Percentiles rank a stretch among this genome's conserved stretches.
phyloP scores from a whole-genome alignment of 805 yeast species.

The Candida multigemmis region DNA sequence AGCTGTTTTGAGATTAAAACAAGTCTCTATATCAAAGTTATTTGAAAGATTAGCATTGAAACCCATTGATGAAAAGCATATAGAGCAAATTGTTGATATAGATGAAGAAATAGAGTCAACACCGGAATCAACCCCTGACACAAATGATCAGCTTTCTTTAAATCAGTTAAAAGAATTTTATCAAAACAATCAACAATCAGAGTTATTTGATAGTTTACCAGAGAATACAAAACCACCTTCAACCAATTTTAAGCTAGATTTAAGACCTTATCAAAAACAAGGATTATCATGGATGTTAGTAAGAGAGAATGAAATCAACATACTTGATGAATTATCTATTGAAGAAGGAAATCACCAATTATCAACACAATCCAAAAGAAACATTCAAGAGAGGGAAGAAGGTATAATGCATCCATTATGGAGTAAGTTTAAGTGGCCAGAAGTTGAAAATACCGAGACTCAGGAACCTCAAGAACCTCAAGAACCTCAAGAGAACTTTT shows the following conservation, averaged over 20 bases:
- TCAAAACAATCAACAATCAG: conserved; percentile 57
- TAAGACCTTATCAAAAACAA: conserved; percentile 75
- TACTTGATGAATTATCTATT: conserved; percentile 23
- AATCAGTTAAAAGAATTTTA: conserved; percentile 76
- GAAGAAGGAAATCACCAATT: conserved; percentile 9
- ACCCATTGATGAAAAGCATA: conserved; percentile 5
- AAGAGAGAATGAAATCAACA: conserved; percentile 56
- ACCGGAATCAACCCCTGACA: conserved; percentile 5
- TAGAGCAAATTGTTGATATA: conserved; percentile 12
- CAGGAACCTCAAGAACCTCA: neutral
- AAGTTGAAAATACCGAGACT: conserved; percentile 1
- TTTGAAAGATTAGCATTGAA: conserved; percentile 42
- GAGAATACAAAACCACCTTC: conserved; percentile 46
- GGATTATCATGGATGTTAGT: conserved; percentile 88
- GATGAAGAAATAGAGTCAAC: conserved; percentile 13
- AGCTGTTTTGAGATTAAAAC: conserved; percentile 40
- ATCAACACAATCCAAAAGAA: conserved; percentile 16
- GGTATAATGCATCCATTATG: conserved; percentile 77
- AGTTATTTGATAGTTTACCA: conserved; percentile 48
- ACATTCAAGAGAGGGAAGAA: conserved; percentile 23
- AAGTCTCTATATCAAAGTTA: conserved; percentile 43
- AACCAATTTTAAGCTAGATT: conserved; percentile 42
- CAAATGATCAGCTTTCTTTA: conserved; percentile 37
- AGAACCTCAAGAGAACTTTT: conserved; percentile 33
- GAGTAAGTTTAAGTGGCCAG: conserved; percentile 77